Percentiles rank a stretch among this genome's conserved stretches.
Conservation (phyloP, 1,284 basidiomycete species). For the Peniophora sp. region DNA sequence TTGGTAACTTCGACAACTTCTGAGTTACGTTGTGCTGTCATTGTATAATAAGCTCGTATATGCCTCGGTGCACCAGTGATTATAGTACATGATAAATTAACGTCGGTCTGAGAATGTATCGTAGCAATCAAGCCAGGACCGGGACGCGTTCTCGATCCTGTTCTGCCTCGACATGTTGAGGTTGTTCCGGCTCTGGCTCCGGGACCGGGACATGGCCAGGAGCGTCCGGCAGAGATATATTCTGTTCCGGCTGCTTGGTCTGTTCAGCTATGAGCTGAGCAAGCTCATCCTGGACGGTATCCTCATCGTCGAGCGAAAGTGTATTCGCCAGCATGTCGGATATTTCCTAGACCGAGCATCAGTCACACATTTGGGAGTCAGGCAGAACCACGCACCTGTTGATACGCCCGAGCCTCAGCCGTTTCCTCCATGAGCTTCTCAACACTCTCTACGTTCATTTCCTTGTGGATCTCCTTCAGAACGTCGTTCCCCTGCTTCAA, state of each 20-base stretch:
- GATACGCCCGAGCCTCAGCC: constrained; percentile 87
- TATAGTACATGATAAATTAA: not conserved
- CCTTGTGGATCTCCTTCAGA: constrained; percentile 87
- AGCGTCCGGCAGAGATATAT: too few species aligned
- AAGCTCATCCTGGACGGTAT: constrained; percentile 84
- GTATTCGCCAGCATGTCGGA: constrained; percentile 79
- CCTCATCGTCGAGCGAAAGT: constrained; percentile 87
- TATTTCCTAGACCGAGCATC: constrained; percentile 55
- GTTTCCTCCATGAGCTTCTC: constrained; percentile 91
- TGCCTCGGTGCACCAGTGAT: constrained; percentile 7
- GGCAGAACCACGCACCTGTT: constrained; percentile 51
- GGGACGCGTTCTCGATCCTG: constrained; percentile 10
- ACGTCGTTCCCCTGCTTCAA: constrained; percentile 91
- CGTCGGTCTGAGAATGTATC: not conserved
- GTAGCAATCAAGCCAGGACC: constrained; percentile 6
- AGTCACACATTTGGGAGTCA: not conserved
- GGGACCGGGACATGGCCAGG: not conserved
- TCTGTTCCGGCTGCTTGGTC: too few species aligned
- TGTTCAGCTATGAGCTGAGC: constrained; percentile 7
- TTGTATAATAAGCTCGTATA: too few species aligned
- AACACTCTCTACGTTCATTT: constrained; percentile 89
- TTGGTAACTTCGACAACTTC: constrained; percentile 57
- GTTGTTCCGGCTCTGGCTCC: not conserved
- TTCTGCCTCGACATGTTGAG: constrained; percentile 12
- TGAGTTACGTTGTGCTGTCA: constrained; percentile 7